Percentiles rank a stretch among this genome's conserved stretches.
phyloP scores from a whole-genome alignment of 192 early-diverging fungal genomes.

The Chytriomyces sp. region DNA sequence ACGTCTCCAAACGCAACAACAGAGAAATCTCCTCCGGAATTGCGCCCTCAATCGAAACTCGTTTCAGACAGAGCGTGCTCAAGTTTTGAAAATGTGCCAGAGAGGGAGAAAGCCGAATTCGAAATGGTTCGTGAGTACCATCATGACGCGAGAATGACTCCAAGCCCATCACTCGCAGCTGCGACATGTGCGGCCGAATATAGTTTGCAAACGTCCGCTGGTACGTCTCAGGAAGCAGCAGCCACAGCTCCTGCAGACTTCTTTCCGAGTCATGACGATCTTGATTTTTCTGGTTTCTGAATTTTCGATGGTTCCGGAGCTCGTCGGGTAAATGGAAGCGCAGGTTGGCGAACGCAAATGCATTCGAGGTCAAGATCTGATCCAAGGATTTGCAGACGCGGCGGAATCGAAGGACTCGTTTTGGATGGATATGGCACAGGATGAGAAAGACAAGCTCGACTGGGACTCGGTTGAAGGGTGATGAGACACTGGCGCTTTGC shows the following conservation, averaged over 20 bases:
- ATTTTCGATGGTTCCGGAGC: neutral
- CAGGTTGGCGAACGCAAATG: slow-evolving; percentile 3
- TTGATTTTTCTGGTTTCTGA: neutral
- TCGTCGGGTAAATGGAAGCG: neutral
- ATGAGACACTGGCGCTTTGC: neutral
- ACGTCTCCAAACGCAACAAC: neutral
- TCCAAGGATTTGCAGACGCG: slow-evolving; percentile 8
- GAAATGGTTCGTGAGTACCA: neutral
- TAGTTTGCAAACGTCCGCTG: neutral
- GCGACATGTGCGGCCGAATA: neutral
- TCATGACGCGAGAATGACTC: neutral
- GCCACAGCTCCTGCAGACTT: neutral
- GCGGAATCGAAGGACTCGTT: neutral
- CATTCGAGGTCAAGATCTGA: neutral
- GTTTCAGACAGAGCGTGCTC: neutral
- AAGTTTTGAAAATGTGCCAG: neutral
- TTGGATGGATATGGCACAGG: slow-evolving; percentile 2
- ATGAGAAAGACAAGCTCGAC: neutral
- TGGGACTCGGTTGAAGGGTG: neutral
- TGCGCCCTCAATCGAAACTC: neutral
- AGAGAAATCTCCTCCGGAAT: neutral
- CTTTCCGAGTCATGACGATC: neutral
- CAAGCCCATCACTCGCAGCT: neutral
- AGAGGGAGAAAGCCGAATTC: neutral
- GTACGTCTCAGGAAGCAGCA: neutral